Conservation (phyloP, 108 stramenopile genomes). For the Pseudonitzschia multiseries region DNA sequence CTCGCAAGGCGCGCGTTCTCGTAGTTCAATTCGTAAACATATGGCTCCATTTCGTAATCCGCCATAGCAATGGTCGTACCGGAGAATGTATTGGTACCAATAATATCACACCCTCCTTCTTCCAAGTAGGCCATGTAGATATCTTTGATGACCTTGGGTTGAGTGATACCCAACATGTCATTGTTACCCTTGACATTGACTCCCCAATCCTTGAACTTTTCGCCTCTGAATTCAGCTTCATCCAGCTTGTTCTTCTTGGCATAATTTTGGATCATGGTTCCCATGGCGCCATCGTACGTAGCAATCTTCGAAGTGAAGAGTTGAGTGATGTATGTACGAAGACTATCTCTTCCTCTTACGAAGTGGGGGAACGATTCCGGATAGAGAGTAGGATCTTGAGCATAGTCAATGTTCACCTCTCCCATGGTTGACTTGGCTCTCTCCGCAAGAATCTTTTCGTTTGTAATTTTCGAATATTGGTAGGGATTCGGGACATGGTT, state of each 20-base stretch:
- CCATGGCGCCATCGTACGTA: slow-evolving; percentile 99
- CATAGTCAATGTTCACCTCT: slow-evolving; percentile 75
- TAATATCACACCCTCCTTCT: slow-evolving; percentile 89
- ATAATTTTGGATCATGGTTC: slow-evolving; percentile 99
- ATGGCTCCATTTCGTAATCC: slow-evolving; percentile 96
- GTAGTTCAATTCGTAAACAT: slow-evolving; percentile 96
- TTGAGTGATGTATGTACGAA: slow-evolving; percentile 85
- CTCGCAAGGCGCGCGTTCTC: slow-evolving; percentile 91
- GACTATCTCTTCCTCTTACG: slow-evolving; percentile 91
- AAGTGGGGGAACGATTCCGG: slow-evolving; percentile 87
- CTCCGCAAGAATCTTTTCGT: slow-evolving; percentile 74
- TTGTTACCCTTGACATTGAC: slow-evolving; percentile 98
- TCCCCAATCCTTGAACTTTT: slow-evolving; percentile 91
- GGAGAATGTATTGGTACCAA: slow-evolving; percentile 98
- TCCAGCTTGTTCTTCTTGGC: slow-evolving; percentile 89
- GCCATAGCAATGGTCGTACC: slow-evolving; percentile 98
- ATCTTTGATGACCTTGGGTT: slow-evolving; percentile 93
- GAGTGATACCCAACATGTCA: slow-evolving; percentile 94
- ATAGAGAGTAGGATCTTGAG: slow-evolving; percentile 60
- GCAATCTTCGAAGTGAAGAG: slow-evolving; percentile 86
- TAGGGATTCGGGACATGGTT: slow-evolving; percentile 88
- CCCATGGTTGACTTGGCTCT: slow-evolving; percentile 70
- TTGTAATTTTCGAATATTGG: slow-evolving; percentile 65
- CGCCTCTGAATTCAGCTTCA: slow-evolving; percentile 96
- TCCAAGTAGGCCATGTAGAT: slow-evolving; percentile 95